Evolutionary conservation across 768 basidiomycete genomes (phyloP), one percentile per base, ranked within the genome.

Genomic region (Boletus bicolor): DNA sequence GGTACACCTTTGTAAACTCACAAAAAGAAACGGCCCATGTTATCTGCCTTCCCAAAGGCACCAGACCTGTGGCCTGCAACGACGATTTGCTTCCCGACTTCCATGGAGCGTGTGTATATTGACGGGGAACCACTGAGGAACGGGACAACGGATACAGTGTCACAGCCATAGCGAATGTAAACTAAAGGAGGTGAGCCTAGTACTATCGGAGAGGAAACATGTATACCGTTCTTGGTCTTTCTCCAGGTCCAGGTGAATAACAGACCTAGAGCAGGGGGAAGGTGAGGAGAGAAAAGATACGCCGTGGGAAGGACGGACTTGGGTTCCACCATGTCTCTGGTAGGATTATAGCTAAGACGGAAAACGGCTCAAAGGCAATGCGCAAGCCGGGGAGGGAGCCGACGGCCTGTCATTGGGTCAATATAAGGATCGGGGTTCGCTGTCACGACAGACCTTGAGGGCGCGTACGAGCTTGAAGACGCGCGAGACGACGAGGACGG

Each of bases 241-340:
- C 63, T 64, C 66, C 62, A 67, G 35, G 57, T 55, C 65, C 66
- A 69, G 24, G 60, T 44, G 37, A 67, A 67, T 3, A 49, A 17
- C 4, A 50, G 6, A 11, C 66, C 64, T 66, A 5, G 14, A 12
- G 7, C 24, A 24, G 15, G n/a, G 17, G 32, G 37, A 44, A 47
- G 24, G 32, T 39, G 17, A 57, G 32, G 26, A 12, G 4, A 32
- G 35, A 38, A 24, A 51, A 5, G 8, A 24, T 24, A 41, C 5
- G 24, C 11, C 32, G 36, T 28, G 36, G 15, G 43, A 56, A 32
- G 5, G 12, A 49, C 53, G 24, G 34, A 63, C 64, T 34, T 30
- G 59, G 59, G 35, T 69, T 64, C 66, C 62, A 64, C 55, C 53
- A 61, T 24, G 51, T 55, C 37, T 57, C 61, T 49, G 62, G 68